Evolutionary conservation across 2,329 filamentous ascomycete species (phyloP), one percentile per base, ranked within the genome.

Genomic region (Escovopsis sp.): DNA sequence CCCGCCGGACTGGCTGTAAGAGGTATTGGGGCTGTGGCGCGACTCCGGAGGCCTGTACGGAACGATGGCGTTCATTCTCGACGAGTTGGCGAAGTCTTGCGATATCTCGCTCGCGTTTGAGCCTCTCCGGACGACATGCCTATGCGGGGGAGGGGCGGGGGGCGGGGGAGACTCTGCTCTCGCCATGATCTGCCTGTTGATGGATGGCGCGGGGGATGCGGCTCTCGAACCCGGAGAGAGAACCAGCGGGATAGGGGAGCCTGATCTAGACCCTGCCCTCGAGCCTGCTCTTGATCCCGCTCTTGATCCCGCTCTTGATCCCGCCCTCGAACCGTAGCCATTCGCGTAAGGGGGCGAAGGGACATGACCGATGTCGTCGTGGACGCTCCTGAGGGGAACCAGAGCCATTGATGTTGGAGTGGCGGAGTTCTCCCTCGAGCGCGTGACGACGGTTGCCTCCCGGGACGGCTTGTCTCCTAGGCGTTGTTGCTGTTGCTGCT

Each of bases 91-190:
- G 31, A 43, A 43, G 27, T 37, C 35, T 15, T 38, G 31, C 13
- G 44, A 9, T 47, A 42, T 41, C 1, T 42, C 35, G 16, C 40
- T 42, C 13, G 40, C 30, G 20, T 47, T 43, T 10, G 47, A 39
- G 11, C 35, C 53, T 29, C 43, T 55, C 48, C 41, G 61, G 53
- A 48, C 52, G 15, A 66, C 71, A 59, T 87, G 85, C 7, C 87
- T 80, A 48, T 93, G 88, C 7, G 88, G 86, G 8, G 81, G 81
- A 0, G 88, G 87, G 2, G 86, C 79, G 2, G 87, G 86, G 7
- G 87, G 86, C 14, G 86, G 84, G 8, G 82, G 81, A 15, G 75
- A 76, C 34, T 73, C 71, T 32, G 65, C 63, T 36, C 67, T 58
- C 15, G 62, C 53, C 43, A 56, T 45, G 12, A 47, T 50, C 13